These are phyloP conservation scores for Hypsizygus ulmarius DNA, from an alignment of 1,284 basidiomycete species.

Conservation along the genomic window DNA sequence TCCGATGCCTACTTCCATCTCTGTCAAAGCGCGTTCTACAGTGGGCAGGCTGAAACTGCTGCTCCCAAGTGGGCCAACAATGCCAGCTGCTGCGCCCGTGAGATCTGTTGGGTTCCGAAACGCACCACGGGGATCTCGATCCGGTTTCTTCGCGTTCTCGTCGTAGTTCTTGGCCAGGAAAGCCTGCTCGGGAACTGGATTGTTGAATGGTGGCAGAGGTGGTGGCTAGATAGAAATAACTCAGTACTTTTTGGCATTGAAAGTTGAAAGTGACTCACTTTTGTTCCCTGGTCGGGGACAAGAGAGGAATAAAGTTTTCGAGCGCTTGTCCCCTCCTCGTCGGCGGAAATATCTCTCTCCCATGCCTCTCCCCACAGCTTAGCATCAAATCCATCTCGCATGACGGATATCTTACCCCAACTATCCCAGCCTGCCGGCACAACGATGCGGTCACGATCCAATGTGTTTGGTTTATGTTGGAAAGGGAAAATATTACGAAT, in stretches of 20 bases:
- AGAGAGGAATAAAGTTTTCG: constrained; percentile 57
- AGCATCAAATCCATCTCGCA: constrained; percentile 91
- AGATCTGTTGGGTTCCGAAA: constrained; percentile 73
- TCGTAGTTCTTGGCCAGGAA: constrained; percentile 90
- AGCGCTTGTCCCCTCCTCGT: constrained; percentile 48
- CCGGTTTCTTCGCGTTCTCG: constrained; percentile 82
- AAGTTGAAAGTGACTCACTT: constrained; percentile 41
- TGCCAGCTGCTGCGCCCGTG: constrained; percentile 51
- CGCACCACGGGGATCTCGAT: constrained; percentile 83
- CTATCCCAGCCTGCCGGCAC: constrained; percentile 97
- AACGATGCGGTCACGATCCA: constrained; percentile 90
- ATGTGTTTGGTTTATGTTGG: constrained; percentile 80
- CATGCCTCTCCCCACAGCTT: constrained; percentile 80
- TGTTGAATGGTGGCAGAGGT: constrained; percentile 71
- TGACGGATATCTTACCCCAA: constrained; percentile 92
- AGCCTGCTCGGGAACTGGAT: constrained; percentile 77
- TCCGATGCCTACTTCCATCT: constrained; percentile 66
- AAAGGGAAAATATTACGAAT: constrained; percentile 83
- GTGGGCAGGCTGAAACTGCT: constrained; percentile 80
- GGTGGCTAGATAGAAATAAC: constrained; percentile 44
- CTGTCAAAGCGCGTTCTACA: constrained; percentile 81
- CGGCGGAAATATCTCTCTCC: constrained; percentile 63
- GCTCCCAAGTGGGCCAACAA: constrained; percentile 87
- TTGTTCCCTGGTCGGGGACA: constrained; percentile 70
- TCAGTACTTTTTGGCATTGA: constrained; percentile 12